Evolutionary conservation across 2,329 filamentous ascomycete genomes (phyloP).

Genomic region (Proliferodiscus dingleyae): DNA sequence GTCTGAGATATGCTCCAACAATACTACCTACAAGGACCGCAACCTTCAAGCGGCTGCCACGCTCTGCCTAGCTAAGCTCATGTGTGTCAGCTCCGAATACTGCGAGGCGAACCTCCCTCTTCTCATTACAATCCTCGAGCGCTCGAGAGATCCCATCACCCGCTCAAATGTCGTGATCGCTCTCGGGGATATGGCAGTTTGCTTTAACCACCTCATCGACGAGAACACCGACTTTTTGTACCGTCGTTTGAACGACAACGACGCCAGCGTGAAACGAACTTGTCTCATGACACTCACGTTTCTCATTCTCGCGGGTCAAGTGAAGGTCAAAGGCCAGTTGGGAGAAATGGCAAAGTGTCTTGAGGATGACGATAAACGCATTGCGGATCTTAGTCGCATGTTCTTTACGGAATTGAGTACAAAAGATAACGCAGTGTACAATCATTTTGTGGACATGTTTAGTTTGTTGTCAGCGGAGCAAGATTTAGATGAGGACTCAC

Average conservation of each 20-base stretch:
- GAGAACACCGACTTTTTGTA: conserved; percentile 99
- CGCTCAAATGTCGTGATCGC: conserved; percentile 96
- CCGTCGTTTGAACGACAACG: conserved; percentile 81
- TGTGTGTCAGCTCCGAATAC: conserved; percentile 97
- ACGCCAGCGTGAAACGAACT: conserved; percentile 89
- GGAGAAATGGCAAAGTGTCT: conserved; percentile 99
- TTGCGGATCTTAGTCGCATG: conserved; percentile 91
- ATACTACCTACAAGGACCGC: conserved; percentile 84
- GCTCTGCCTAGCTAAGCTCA: conserved; percentile 91
- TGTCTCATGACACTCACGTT: conserved; percentile 99
- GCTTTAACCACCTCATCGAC: conserved; percentile 98
- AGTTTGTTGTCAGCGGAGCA: conserved; percentile 80
- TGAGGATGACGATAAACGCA: conserved; percentile 91
- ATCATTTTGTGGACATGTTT: conserved; percentile 99
- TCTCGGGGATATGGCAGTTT: conserved; percentile 97
- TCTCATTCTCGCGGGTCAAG: conserved; percentile 91
- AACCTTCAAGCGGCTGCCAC: conserved; percentile 91
- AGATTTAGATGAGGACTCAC: conserved; percentile 75
- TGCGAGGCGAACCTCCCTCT: conserved; percentile 90
- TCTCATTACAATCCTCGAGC: conserved; percentile 96
- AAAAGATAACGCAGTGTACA: conserved; percentile 98
- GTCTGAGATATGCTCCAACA: conserved; percentile 89
- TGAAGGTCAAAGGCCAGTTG: conserved; percentile 98
- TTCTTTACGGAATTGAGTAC: conserved; percentile 97
- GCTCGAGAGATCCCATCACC: conserved; percentile 85